Evolutionary conservation across 73 alveolate genomes (phyloP).

Genomic region (Paramecium sexaurelia): DNA sequence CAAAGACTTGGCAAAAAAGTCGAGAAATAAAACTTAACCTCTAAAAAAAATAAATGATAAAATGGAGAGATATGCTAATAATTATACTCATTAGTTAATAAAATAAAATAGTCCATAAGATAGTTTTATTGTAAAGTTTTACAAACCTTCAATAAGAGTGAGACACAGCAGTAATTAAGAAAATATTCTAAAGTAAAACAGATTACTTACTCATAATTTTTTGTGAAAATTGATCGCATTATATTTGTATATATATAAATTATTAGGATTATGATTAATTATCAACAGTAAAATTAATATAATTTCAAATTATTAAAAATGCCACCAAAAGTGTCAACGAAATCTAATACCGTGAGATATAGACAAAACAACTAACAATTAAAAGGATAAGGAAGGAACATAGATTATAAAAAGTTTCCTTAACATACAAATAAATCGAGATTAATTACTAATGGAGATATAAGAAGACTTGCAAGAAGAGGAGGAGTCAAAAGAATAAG

Average conservation of each 20-base stretch:
- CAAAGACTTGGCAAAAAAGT: neutral
- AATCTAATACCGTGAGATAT: neutral
- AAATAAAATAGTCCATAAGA: neutral
- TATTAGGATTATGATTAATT: neutral
- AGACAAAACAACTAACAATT: neutral
- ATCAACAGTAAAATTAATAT: neutral
- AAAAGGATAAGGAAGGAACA: conserved; percentile 39
- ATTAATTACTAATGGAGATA: conserved; percentile 80
- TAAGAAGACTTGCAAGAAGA: conserved; percentile 91
- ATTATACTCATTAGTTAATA: neutral
- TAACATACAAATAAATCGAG: neutral
- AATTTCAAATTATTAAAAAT: neutral
- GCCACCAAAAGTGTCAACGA: neutral
- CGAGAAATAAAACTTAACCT: neutral
- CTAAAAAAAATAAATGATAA: neutral
- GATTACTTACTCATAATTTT: neutral
- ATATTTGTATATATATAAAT: neutral
- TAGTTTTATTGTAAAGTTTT: neutral
- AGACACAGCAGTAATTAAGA: neutral
- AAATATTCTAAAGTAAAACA: neutral
- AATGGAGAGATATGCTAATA: conserved; percentile 4
- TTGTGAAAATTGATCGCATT: neutral
- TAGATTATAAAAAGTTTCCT: conserved; percentile 25
- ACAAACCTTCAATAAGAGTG: neutral
- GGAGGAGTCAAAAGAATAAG: conserved; percentile 88